Evolutionary conservation across 1,284 basidiomycete genomes (phyloP).

Genomic region (Moesziomyces globuligerus): DNA sequence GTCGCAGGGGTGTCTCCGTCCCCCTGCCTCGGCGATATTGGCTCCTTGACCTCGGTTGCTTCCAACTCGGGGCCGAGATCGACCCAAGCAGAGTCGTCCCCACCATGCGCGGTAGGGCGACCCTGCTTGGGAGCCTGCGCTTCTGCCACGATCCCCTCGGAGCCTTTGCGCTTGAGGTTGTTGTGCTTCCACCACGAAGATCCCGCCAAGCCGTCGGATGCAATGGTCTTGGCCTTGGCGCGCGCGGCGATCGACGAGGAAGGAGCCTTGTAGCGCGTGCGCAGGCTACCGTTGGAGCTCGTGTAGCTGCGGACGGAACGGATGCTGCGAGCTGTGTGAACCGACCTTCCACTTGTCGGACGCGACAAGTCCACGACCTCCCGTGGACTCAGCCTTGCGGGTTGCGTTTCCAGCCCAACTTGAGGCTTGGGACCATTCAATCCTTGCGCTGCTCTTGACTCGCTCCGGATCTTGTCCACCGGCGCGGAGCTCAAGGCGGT

Average conservation of each 20-base stretch:
- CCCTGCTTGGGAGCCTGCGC: constrained; percentile 11
- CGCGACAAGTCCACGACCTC: constrained; percentile 1
- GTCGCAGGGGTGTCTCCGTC: neutral
- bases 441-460: no score
- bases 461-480: no score
- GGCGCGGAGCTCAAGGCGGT: no score
- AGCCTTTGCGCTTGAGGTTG: constrained; percentile 20
- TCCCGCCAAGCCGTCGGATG: neutral
- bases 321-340: constrained; percentile 2
- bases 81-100: constrained; percentile 8
- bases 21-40: neutral
- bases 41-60: neutral
- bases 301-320: constrained; percentile 5
- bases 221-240: neutral
- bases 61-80: constrained; percentile 1
- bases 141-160: constrained; percentile 8
- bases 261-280: constrained; percentile 6
- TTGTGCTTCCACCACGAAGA: constrained; percentile 21
- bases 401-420: neutral
- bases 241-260: neutral
- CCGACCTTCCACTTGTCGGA: neutral
- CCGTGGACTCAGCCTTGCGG: neutral
- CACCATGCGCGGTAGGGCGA: neutral
- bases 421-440: neutral
- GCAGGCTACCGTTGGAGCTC: constrained; percentile 10